phyloP scores from a whole-genome alignment of 139 green algal species.

The Volvox reticuliferus region DNA sequence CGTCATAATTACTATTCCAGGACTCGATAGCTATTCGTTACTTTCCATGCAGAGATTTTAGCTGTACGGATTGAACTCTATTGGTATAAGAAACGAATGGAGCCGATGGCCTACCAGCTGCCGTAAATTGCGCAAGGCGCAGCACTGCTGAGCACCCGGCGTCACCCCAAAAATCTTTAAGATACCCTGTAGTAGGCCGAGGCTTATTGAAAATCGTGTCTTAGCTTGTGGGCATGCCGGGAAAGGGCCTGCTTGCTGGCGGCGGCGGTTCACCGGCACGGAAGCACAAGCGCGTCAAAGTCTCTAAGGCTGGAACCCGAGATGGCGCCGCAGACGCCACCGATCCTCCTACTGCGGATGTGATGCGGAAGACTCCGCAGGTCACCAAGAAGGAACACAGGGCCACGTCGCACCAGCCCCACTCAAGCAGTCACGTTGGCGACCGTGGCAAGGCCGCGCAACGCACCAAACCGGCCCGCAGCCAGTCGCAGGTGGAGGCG shows the following conservation, averaged over 20 bases:
- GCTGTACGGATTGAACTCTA: too few relatives aligned
- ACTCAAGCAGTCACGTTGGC: not conserved
- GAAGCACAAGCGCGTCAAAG: slow-evolving; percentile 8
- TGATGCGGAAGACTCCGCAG: not conserved
- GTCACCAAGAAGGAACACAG: not conserved
- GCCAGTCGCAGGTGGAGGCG: not conserved
- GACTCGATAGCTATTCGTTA: too few relatives aligned
- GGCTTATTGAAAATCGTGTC: not conserved
- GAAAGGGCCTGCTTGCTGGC: not conserved
- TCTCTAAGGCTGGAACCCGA: not conserved
- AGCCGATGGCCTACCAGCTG: too few relatives aligned
- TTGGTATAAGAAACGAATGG: too few relatives aligned
- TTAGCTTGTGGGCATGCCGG: not conserved
- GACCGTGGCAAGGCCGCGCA: not conserved
- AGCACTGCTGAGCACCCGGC: too few relatives aligned
- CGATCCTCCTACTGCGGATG: too few relatives aligned
- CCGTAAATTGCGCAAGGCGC: too few relatives aligned
- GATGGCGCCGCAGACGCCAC: not conserved
- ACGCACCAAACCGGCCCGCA: not conserved
- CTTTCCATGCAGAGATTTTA: too few relatives aligned
- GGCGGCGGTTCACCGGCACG: not conserved
- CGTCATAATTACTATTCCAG: too few relatives aligned
- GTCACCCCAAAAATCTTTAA: too few relatives aligned
- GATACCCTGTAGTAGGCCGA: too few relatives aligned
- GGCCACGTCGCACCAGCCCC: not conserved